phyloP scores from a whole-genome alignment of 2,329 filamentous ascomycete genomes.

The Lachnellula cervina region DNA sequence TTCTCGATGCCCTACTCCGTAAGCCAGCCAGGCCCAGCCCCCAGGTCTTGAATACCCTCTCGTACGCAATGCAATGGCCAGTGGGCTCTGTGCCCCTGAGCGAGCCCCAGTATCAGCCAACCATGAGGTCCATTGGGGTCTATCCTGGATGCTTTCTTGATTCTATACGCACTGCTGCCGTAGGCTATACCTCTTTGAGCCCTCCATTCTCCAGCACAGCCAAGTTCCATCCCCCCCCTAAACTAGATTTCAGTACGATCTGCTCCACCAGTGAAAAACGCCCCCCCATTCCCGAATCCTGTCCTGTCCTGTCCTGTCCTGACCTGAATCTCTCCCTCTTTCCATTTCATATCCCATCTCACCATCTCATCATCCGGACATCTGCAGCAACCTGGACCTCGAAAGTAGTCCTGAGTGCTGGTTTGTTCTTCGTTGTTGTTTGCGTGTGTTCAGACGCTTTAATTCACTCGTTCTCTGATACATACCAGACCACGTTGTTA shows the following conservation, averaged over 20 bases:
- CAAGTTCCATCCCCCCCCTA: slow-evolving; percentile 1
- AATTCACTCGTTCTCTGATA: slow-evolving; percentile 1
- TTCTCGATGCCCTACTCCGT: too few species aligned
- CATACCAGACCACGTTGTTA: neutral
- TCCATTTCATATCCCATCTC: neutral
- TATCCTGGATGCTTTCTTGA: too few species aligned
- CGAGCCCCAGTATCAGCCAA: too few species aligned
- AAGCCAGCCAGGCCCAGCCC: too few species aligned
- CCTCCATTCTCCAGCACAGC: slow-evolving; percentile 16
- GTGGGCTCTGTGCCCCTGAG: too few species aligned
- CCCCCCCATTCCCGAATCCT: slow-evolving; percentile 2
- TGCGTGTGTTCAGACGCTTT: neutral
- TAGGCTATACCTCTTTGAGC: slow-evolving; percentile 7
- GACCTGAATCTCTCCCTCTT: slow-evolving; percentile 3
- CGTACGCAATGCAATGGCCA: too few species aligned
- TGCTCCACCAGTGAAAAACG: neutral
- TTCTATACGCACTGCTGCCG: neutral
- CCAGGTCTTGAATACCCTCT: too few species aligned
- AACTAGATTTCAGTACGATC: slow-evolving; percentile 9
- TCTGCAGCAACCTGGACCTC: neutral
- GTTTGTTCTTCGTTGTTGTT: slow-evolving; percentile 7
- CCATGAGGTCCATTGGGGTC: too few species aligned
- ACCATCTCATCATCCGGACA: slow-evolving; percentile 7
- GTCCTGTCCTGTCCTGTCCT: slow-evolving; percentile 2
- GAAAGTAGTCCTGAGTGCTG: slow-evolving; percentile 5